Conservation (phyloP, 768 basidiomycete species). For the Paxillus involutus region DNA sequence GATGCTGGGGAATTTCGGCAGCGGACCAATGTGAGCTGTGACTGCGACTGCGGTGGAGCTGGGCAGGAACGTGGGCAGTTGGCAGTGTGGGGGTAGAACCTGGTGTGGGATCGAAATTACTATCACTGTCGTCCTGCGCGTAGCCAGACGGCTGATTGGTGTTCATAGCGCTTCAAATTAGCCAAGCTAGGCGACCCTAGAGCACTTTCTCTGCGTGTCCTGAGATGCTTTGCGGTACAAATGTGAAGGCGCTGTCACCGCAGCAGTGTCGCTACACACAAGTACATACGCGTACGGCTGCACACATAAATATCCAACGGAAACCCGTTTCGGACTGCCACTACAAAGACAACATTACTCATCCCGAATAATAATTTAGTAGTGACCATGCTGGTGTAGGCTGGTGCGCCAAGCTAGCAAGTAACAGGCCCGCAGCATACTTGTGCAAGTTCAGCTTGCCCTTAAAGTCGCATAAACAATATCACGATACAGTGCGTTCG, state of each 20-base stretch:
- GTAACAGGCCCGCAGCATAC: too few species aligned
- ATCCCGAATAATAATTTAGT: too few species aligned
- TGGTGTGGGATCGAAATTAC: conserved; percentile 33
- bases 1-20: conserved; percentile 59
- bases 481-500: background rate
- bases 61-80: conserved; percentile 25
- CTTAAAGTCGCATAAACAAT: background rate
- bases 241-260: too few species aligned
- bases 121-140: conserved; percentile 33
- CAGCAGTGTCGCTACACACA: background rate
- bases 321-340: background rate
- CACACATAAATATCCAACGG: too few species aligned
- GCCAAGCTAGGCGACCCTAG: background rate
- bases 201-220: background rate
- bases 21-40: conserved; percentile 60
- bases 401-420: too few species aligned
- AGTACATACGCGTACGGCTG: too few species aligned
- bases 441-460: too few species aligned
- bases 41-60: conserved; percentile 45
- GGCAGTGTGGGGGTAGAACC: conserved; percentile 42
- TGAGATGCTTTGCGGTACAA: background rate
- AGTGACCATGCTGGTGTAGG: too few species aligned
- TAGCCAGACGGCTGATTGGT: conserved; percentile 16
- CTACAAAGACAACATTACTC: background rate
- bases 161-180: conserved; percentile 8